Evolutionary conservation across 495 filamentous ascomycete genomes (phyloP).

Genomic region (Penicillium roqueforti): DNA sequence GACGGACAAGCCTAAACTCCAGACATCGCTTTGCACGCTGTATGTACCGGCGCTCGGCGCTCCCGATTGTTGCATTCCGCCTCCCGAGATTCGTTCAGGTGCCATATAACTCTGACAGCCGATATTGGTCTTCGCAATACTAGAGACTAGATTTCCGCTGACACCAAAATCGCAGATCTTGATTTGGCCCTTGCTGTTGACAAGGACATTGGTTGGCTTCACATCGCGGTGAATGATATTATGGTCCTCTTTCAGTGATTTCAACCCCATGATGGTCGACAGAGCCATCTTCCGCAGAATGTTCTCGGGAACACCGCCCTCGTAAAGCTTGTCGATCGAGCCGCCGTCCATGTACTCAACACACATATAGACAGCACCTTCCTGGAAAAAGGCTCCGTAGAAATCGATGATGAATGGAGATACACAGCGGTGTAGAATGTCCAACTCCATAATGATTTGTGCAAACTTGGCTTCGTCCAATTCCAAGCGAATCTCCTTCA

Average conservation of each 20-base stretch:
- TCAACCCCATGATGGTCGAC: conserved; percentile 88
- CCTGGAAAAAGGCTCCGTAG: conserved; percentile 98
- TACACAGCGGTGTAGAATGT: conserved; percentile 90
- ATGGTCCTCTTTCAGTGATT: conserved; percentile 92
- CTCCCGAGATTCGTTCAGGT: conserved; percentile 87
- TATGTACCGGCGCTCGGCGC: conserved; percentile 79
- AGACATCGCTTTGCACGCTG: conserved; percentile 96
- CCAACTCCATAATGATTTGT: conserved; percentile 96
- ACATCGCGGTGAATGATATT: conserved; percentile 99
- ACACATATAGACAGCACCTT: conserved; percentile 98
- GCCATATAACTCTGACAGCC: conserved; percentile 99
- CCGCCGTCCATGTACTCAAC: conserved; percentile 99
- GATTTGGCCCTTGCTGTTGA: conserved; percentile 84
- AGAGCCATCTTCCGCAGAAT: conserved; percentile 87
- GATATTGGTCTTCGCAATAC: conserved; percentile 98
- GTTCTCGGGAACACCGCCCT: conserved; percentile 84
- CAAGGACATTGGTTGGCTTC: conserved; percentile 95
- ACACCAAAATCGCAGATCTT: conserved; percentile 99
- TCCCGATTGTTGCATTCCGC: conserved; percentile 71
- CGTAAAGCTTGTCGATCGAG: conserved; percentile 96
- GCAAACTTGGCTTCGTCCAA: conserved; percentile 94
- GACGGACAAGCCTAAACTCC: conserved; percentile 90
- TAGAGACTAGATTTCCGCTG: conserved; percentile 92
- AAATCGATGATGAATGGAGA: conserved; percentile 98
- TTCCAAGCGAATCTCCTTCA: conserved; percentile 98